Percentiles rank a stretch among this genome's conserved stretches.
Evolutionary conservation across 2,329 filamentous ascomycete genomes (phyloP).

Genomic region (Fusarium pininemorale): DNA sequence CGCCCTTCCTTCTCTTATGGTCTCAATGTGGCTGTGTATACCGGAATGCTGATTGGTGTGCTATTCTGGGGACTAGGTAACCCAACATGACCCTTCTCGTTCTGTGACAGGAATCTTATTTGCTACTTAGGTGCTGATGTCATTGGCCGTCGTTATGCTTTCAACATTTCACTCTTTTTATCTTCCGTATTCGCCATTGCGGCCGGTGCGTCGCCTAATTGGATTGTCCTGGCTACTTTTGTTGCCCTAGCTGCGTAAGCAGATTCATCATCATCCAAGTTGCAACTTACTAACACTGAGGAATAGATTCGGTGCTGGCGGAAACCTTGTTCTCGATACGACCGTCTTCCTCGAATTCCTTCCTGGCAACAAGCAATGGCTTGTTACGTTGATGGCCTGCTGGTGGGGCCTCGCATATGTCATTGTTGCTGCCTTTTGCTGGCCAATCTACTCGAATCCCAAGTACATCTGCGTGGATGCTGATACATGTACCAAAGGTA

Average conservation of each 20-base stretch:
- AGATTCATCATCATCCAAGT: rapidly evolving
- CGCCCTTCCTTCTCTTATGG: background rate
- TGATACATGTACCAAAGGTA: background rate
- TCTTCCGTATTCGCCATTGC: background rate
- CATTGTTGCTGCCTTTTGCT: background rate
- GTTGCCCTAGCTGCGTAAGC: background rate
- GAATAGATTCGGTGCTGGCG: background rate
- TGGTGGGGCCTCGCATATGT: background rate
- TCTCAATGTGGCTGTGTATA: background rate
- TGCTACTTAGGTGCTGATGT: background rate
- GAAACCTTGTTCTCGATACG: background rate
- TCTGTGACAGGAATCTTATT: background rate
- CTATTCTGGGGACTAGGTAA: background rate
- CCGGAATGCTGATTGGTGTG: background rate
- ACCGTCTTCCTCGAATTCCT: background rate
- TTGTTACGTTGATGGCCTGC: background rate
- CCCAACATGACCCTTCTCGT: too few relatives aligned
- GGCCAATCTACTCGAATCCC: background rate
- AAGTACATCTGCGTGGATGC: background rate
- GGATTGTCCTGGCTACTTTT: background rate
- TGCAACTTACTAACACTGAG: background rate
- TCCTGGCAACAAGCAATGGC: background rate
- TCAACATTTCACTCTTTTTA: background rate
- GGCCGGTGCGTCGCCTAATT: background rate
- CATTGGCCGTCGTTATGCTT: background rate